Conservation (phyloP, 2,329 filamentous ascomycete species). For the Thielaviopsis ethacetica region DNA sequence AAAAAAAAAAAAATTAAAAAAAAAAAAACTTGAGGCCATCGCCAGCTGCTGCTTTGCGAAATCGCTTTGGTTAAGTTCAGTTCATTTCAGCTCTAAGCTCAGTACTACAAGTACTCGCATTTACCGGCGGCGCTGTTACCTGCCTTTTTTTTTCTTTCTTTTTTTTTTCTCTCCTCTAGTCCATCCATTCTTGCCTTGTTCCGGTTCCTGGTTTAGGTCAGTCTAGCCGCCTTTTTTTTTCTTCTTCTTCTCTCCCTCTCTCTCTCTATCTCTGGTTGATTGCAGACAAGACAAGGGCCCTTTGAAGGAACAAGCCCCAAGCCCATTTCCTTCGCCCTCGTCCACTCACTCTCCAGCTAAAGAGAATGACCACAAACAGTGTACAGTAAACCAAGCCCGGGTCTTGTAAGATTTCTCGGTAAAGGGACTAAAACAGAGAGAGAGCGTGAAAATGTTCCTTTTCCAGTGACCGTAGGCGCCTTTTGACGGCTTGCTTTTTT, state of each 20-base stretch:
- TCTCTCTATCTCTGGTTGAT: too few relatives aligned
- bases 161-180: too few relatives aligned
- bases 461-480: too few relatives aligned
- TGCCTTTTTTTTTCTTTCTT: neutral
- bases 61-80: too few relatives aligned
- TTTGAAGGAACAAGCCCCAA: neutral
- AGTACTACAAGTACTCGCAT: too few relatives aligned
- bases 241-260: too few relatives aligned
- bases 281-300: neutral
- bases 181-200: neutral
- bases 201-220: neutral
- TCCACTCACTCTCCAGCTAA: neutral
- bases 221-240: neutral
- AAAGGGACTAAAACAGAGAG: neutral
- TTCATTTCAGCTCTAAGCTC: too few relatives aligned
- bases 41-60: too few relatives aligned
- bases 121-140: neutral
- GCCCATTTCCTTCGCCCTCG: too few relatives aligned
- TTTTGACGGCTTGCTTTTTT: neutral
- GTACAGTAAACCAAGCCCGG: too few relatives aligned
- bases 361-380: neutral
- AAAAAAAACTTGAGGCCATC: too few relatives aligned
- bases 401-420: neutral
- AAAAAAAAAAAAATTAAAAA: too few relatives aligned
- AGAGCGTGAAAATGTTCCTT: neutral